Base-by-base conservation (phyloP, 2,329 filamentous ascomycete species). In the Arthrobotrys megalospora region DNA sequence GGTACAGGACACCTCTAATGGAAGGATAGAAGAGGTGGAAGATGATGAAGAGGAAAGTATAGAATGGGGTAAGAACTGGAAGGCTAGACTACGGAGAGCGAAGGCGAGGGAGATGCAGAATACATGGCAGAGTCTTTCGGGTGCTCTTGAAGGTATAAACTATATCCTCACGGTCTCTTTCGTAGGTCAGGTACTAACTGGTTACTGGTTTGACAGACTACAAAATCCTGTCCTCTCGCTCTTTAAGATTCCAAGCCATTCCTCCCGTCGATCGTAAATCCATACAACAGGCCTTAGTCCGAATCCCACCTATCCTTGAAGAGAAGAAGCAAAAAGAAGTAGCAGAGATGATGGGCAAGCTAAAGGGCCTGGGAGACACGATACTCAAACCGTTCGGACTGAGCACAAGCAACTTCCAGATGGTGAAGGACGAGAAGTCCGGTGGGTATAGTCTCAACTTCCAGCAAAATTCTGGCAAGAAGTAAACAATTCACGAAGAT, bases 371-470 rank as follows among this genome's bases (percentile, higher is more conserved):
- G 77, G 96, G 96, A 0, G 97, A 99, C 83, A 93, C 94, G 0
- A 90, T 99, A 14, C 84, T 99, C 63, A 97, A 92, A 83, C 95
- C 95, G 0, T 98, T 98, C 86, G 96, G 96, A 0, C 85, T 99
- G 81, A 96, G 92, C 76, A 98, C 96, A 10, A 91, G 97, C 53
- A 97, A 96, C 84, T 98, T 99, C 83, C 90, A 97, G 80, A 96
- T 98, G 88, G 90, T 92, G 32, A 93, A 97, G 85, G 95, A 97
- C 82, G 92, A 95, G 82, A 91, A 91, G 80, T 92, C 91, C 0
- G 96, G 96, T 0, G 94, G 94, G 0, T 98, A 98, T 85, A 97
- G 92, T 84, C 92, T 99, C 91, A 95, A 94, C 81, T 97, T 98
- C 82, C 87, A 88, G 48, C 87, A 89, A 82, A 83, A 82, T 14